Evolutionary conservation across 768 basidiomycete species (phyloP), one percentile per base, ranked within the genome.

Genomic region (Lepiota venenata): DNA sequence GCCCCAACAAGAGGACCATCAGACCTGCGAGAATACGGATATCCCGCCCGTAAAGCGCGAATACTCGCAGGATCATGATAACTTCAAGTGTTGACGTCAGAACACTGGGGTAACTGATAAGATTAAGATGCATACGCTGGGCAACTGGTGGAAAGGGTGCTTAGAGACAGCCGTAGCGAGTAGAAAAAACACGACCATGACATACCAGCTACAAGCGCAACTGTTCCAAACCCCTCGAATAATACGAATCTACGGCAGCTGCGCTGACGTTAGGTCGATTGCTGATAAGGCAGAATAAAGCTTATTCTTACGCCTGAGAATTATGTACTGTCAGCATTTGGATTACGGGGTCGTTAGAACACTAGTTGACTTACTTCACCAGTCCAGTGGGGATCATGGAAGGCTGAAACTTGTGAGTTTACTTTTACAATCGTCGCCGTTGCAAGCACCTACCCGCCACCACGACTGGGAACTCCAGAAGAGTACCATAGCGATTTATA

Each of bases 1-100:
- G 69, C 1, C 20, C 55, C 0, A 55, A 25, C 67, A 62, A 67
- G 7, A 70, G 47, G 2, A 57, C 18, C 37, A 65, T 40, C 25
- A 70, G 46, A 27, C 62, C 50, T 4, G 16, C 27, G 11, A 67
- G 38, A 12, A 70, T 44, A 16, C 14, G 42, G 10, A 45, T 16
- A 22, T 56, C 61, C 14, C 64, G 61, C 11, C 58, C 58, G 45
- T 67, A 70, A 4, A 70, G 55, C 2, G 69, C 69, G 55, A 61
- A 69, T 9, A 70, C 61, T 0, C 69, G 65, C 15, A 70, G 58
- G 35, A 70, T 68, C 69, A 70, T 69, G 27, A 69, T 61, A 22
- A 66, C 69, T 70, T 39, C n/a, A 11, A 51, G 8, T 10, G 18
- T 47, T n/a, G 32, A 32, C 10, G 9, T 32, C 32, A 32, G 32